These are phyloP conservation scores for Collybia mongolica DNA, from an alignment of 768 basidiomycete genomes.

Conservation along the genomic window DNA sequence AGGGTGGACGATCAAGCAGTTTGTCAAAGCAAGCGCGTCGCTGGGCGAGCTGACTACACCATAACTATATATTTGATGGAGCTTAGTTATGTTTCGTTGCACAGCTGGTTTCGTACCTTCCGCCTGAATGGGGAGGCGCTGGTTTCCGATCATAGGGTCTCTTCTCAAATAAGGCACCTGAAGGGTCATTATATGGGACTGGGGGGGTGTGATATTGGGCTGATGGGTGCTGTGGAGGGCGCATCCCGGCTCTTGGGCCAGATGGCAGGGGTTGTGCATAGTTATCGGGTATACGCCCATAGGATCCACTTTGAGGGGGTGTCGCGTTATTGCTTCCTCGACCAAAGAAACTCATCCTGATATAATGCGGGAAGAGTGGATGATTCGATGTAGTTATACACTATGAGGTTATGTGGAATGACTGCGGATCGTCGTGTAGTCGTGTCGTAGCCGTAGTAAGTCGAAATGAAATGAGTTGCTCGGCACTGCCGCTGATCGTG, in stretches of 20 bases:
- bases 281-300: constrained; percentile 39
- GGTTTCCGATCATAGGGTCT: constrained; percentile 40
- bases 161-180: constrained; percentile 49
- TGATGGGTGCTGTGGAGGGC: constrained; percentile 36
- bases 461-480: neutral
- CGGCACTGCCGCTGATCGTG: too few relatives aligned
- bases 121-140: constrained; percentile 28
- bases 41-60: constrained; percentile 60
- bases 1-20: constrained; percentile 79
- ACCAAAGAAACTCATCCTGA: constrained; percentile 50
- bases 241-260: constrained; percentile 32
- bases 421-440: neutral
- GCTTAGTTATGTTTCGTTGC: neutral
- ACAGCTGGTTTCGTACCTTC: constrained; percentile 16
- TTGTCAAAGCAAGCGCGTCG: constrained; percentile 71
- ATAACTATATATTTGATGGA: constrained; percentile 35
- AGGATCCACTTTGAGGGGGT: constrained; percentile 36
- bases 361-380: constrained; percentile 1
- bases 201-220: constrained; percentile 38
- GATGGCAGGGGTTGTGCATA: constrained; percentile 23
- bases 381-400: neutral
- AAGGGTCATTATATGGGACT: constrained; percentile 52
- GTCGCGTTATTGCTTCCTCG: constrained; percentile 33
- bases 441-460: neutral
- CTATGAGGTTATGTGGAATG: neutral